A percentile compares a stretch with the other conserved stretches of the same genome.
Conservation (phyloP, 2,329 filamentous ascomycete species). For the Alternaria burnsii region DNA sequence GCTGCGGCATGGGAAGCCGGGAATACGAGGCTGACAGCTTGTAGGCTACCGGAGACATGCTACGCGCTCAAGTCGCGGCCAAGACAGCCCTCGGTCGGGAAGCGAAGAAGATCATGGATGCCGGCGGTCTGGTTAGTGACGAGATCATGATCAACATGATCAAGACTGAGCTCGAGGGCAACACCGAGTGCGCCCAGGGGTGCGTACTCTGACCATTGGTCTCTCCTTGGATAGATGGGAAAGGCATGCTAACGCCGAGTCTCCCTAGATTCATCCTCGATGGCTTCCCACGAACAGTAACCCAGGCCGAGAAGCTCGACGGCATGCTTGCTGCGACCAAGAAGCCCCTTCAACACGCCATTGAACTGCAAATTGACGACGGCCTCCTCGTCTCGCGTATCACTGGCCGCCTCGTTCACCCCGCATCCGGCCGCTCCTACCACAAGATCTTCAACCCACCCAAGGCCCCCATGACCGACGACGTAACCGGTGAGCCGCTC, state of each 20-base stretch:
- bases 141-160: conserved; percentile 99
- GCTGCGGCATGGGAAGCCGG: background rate
- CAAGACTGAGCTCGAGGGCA: conserved; percentile 92
- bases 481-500: conserved; percentile 94
- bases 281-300: conserved; percentile 95
- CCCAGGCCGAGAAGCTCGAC: conserved; percentile 94
- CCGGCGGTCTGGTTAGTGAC: conserved; percentile 95
- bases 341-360: conserved; percentile 89
- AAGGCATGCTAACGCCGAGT: conserved; percentile 6
- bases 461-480: conserved; percentile 92
- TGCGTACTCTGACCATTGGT: conserved; percentile 52
- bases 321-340: conserved; percentile 81
- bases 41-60: conserved; percentile 98
- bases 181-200: conserved; percentile 96
- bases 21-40: conserved; percentile 29
- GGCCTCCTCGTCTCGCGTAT: conserved; percentile 92
- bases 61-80: conserved; percentile 96
- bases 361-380: conserved; percentile 98
- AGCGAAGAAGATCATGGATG: conserved; percentile 99
- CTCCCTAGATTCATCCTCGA: conserved; percentile 89
- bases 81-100: conserved; percentile 94
- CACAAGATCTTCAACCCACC: conserved; percentile 99
- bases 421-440: conserved; percentile 94
- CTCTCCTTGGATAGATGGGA: background rate
- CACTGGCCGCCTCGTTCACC: conserved; percentile 94